Evolutionary conservation across 345 rosid species (phyloP), one percentile per base, ranked within the genome.

Genomic region (Chamaenerion angustifolium): DNA sequence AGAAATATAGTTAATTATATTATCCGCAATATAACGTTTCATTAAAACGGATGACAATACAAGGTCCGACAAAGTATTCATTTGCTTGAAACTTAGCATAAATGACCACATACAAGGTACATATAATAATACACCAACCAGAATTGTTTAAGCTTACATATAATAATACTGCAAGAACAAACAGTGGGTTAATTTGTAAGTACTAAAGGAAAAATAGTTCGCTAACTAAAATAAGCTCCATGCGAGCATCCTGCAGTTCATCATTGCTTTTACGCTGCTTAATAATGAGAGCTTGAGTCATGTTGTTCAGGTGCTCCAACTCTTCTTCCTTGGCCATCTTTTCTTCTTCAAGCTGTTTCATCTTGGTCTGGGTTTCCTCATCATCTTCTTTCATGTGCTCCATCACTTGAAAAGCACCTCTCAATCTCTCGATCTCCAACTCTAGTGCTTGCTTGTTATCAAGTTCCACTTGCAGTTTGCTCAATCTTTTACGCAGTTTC

Each of bases 381-480:
- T 60, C 85, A 19, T 73, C 82, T 43, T 75, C 76, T 42, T 19
- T 67, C 81, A 85, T 75, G 72, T 82, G 93, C 56, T 61, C 73
- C 84, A 75, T 75, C 40, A 82, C 78, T 59, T 76, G 63, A 57
- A 71, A 52, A 14, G 68, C 67, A 3, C 93, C 86, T 56, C 67
- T 82, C 75, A 80, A 43, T 3, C 77, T 72, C 81, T 85, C 77
- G 51, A 80, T 80, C 75, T 82, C 95, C 71, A 82, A 62, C 63
- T 84, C 93, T 59, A 80, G 16, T 8, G 78, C 77, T 72, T 80
- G 97, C 49, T 63, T 80, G n/a, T 66, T 76, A 65, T 80, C 80
- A 6, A 88, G 68, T 42, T 69, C 49, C 51, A 64, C 61, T 55
- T 85, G 76, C 31, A 82, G 66, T 45, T 74, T 72, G 59, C 66